Percentiles rank a stretch among this genome's conserved stretches.
Conservation (phyloP, 2,329 filamentous ascomycete species). For the Aspergillus terreus region DNA sequence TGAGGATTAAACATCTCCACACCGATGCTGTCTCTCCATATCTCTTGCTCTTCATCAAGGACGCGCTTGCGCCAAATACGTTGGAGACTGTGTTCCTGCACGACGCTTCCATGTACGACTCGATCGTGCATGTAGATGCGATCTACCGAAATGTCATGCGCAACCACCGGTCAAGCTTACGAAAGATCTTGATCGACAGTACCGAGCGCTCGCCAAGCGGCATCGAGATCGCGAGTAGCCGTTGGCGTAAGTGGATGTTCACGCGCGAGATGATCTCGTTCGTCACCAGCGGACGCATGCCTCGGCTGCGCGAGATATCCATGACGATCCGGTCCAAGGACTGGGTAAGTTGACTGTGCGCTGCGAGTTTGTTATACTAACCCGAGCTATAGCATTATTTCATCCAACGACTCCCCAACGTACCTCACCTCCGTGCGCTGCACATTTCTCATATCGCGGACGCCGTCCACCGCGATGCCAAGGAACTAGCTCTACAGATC, state of each 20-base stretch:
- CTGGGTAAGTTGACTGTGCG: constrained; percentile 59
- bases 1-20: constrained; percentile 70
- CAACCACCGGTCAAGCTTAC: constrained; percentile 67
- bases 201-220: constrained; percentile 51
- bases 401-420: constrained; percentile 67
- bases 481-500: constrained; percentile 71
- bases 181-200: constrained; percentile 71
- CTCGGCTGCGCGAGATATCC: constrained; percentile 65
- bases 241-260: constrained; percentile 69
- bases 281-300: constrained; percentile 74
- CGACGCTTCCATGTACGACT: constrained; percentile 56
- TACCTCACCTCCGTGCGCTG: constrained; percentile 66
- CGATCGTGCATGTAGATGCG: constrained; percentile 62
- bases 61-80: constrained; percentile 72
- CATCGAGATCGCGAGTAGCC: constrained; percentile 32
- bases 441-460: constrained; percentile 67
- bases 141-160: constrained; percentile 69
- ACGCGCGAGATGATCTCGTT: constrained; percentile 66
- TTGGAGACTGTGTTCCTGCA: constrained; percentile 77
- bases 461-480: constrained; percentile 59
- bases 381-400: constrained; percentile 63
- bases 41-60: constrained; percentile 70
- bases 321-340: constrained; percentile 70
- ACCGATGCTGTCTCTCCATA: constrained; percentile 68
- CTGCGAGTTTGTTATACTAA: constrained; percentile 8